A percentile compares a stretch with the other conserved stretches of the same genome.
Conservation (phyloP, 345 rosid species). For the Microcos paniculata region DNA sequence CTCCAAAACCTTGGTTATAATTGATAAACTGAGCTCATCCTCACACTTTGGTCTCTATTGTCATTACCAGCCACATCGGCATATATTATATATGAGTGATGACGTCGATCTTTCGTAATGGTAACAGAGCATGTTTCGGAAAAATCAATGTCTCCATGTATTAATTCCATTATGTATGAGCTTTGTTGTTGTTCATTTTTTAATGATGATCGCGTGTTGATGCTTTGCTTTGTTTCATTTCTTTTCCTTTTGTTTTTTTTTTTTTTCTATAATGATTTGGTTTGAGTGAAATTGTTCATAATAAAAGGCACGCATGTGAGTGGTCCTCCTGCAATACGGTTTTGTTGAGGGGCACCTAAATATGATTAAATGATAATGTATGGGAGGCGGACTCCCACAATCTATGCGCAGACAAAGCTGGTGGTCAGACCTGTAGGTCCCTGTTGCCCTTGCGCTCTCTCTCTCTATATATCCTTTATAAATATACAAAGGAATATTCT, state of each 20-base stretch:
- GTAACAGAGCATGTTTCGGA: background rate
- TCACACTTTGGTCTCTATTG: no score
- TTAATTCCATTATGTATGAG: background rate
- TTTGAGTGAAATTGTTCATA: background rate
- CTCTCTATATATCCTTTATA: no score
- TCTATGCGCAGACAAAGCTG: background rate
- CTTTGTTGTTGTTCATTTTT: background rate
- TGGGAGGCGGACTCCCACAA: conserved; percentile 9
- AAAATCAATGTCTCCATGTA: background rate
- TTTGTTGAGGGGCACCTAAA: background rate
- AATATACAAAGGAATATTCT: no score
- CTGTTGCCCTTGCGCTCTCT: no score
- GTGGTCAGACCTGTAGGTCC: background rate
- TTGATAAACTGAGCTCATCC: no score
- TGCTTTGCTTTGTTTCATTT: no score
- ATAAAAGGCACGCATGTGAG: background rate
- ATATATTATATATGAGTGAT: no score
- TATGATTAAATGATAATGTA: background rate
- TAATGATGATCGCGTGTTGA: background rate
- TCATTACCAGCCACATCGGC: background rate
- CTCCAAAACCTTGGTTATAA: no score
- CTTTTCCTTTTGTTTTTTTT: background rate
- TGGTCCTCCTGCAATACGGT: conserved; percentile 14
- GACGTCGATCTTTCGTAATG: conserved; percentile 16
- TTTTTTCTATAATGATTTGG: background rate